Base-by-base conservation (phyloP, 2,329 filamentous ascomycete species). In the Trichoderma sp. region DNA sequence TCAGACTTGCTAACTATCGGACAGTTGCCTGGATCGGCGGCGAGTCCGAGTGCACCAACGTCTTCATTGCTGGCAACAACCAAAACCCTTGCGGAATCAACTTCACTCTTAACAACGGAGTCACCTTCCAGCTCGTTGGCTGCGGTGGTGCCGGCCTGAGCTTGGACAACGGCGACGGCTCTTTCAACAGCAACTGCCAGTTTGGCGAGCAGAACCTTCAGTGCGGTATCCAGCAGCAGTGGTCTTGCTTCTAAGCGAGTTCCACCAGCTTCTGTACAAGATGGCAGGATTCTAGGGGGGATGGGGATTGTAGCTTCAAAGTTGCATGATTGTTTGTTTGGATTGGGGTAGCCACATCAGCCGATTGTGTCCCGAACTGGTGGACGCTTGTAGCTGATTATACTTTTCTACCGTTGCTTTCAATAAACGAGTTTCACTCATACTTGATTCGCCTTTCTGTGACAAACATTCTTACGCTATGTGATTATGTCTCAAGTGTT, bases 211-310 rank as follows among this genome's bases (percentile, higher is more conserved):
- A 24, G 21, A 24, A 24, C 21, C 49, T 53, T 1, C 21, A 53
- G 21, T 53, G 49, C n/a, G 49, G 49, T 24, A 7, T 53, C n/a
- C 21, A 21, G 13, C n/a, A 53, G 49, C 49, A 53, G 49, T 53
- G n/a, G n/a, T 24, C 49, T 53, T 53, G 37, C 52, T 52, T 40
- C 58, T 58, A 55, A 68, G 49, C 37, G 64, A 24, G 19, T 16
- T 8, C 33, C 8, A 24, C 21, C 5, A 52, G 31, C 58, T 68
- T 37, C 56, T 40, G 35, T 13, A 59, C 49, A 35, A 31, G 37
- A 33, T 67, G 13, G 43, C 33, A 59, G 40, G 16, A 40, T 27
- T 37, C 16, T 11, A 21, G 33, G 11, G 31, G 57, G 57, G 27
- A 60, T 10, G 35, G 43, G 10, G 8, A 11, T 21, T 24, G 21